These are phyloP conservation scores for Punctularia strigosozonata DNA, from an alignment of 768 basidiomycete species.

Conservation along the genomic window DNA sequence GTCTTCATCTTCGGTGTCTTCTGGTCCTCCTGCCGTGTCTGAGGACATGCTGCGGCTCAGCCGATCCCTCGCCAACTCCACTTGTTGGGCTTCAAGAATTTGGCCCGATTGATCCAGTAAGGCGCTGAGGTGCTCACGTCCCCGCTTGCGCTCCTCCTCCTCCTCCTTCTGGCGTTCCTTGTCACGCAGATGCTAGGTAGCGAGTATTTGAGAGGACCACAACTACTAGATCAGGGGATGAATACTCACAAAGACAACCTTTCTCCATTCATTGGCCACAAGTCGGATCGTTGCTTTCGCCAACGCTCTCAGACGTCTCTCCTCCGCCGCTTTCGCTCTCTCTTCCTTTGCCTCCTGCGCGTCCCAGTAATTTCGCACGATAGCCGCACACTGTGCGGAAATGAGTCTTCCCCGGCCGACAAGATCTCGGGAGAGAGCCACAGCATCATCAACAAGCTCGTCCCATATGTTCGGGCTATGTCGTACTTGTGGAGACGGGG, in stretches of 20 bases:
- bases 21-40: background rate
- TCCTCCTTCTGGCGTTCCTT: constrained; percentile 50
- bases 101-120: constrained; percentile 85
- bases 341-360: constrained; percentile 50
- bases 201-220: background rate
- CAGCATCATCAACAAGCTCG: constrained; percentile 36
- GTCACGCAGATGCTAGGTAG: constrained; percentile 57
- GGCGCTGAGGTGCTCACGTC: constrained; percentile 80
- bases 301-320: constrained; percentile 49
- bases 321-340: constrained; percentile 44
- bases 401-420: constrained; percentile 26
- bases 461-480: constrained; percentile 45
- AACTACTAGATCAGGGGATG: constrained; percentile 1
- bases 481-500: constrained; percentile 16
- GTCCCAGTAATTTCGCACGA: constrained; percentile 70
- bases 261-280: constrained; percentile 76
- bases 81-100: constrained; percentile 74
- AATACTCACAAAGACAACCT: constrained; percentile 66
- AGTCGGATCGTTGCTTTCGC: constrained; percentile 64
- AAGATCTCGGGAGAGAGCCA: constrained; percentile 15
- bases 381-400: constrained; percentile 47
- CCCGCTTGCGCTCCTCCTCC: constrained; percentile 67
- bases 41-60: too few species aligned
- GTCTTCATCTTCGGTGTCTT: constrained; percentile 15
- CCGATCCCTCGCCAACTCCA: constrained; percentile 46